A percentile compares a stretch with the other conserved stretches of the same genome.
These are phyloP conservation scores for Phytophthora multivora DNA, from an alignment of 352 stramenopile genomes.

Conservation along the genomic window DNA sequence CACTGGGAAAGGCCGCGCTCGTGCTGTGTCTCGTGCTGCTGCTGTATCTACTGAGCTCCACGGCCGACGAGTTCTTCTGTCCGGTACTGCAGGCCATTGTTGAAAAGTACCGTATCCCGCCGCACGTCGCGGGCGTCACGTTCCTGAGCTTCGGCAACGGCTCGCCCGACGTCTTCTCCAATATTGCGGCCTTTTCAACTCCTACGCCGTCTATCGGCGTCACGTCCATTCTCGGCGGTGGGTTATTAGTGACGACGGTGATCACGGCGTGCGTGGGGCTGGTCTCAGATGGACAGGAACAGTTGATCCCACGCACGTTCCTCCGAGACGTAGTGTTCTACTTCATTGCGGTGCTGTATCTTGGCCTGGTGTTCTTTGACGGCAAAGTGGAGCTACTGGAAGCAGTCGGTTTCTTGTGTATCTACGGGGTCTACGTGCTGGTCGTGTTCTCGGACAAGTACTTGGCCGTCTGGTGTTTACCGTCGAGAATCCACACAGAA, in stretches of 20 bases:
- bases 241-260: constrained; percentile 78
- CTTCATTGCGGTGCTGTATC: constrained; percentile 67
- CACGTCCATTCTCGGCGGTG: constrained; percentile 69
- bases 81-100: constrained; percentile 77
- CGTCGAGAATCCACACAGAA: constrained; percentile 10
- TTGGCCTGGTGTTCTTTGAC: constrained; percentile 76
- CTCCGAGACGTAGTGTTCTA: constrained; percentile 81
- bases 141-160: constrained; percentile 86
- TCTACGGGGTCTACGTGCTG: constrained; percentile 69
- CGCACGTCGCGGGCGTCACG: constrained; percentile 75
- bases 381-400: constrained; percentile 64
- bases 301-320: constrained; percentile 79
- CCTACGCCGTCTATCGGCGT: constrained; percentile 72
- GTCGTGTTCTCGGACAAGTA: constrained; percentile 67
- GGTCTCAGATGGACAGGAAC: constrained; percentile 68
- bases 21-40: constrained; percentile 60
- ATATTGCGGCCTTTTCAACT: constrained; percentile 73
- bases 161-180: constrained; percentile 81
- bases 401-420: constrained; percentile 71
- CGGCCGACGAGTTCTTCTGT: constrained; percentile 84
- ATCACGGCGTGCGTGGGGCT: constrained; percentile 75
- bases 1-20: constrained; percentile 43
- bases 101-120: constrained; percentile 76
- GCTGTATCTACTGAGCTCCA: constrained; percentile 82
- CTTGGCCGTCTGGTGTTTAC: constrained; percentile 38